Percentiles rank a stretch among this genome's conserved stretches.
Evolutionary conservation across 108 stramenopile species (phyloP).

Genomic region (Epipyxis sp.): DNA sequence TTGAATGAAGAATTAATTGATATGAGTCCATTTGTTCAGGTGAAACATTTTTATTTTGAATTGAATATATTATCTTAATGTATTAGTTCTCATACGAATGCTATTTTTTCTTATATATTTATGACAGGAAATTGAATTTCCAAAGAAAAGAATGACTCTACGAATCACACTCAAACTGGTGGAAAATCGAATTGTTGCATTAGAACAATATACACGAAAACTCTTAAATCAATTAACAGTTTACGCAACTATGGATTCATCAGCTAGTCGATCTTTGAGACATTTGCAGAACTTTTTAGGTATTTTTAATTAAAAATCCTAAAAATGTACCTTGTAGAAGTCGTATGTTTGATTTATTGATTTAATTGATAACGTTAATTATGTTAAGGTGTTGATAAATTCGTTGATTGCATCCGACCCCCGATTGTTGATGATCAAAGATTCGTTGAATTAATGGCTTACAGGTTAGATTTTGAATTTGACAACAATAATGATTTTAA

Average conservation of each 20-base stretch:
- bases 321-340: too few species aligned
- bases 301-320: too few species aligned
- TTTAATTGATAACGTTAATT: slow-evolving; percentile 7
- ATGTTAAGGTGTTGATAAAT: too few species aligned
- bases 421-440: slow-evolving; percentile 30
- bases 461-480: too few species aligned
- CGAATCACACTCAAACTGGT: not conserved
- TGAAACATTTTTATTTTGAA: too few species aligned
- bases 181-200: not conserved
- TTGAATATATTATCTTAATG: too few species aligned
- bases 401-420: slow-evolving; percentile 23
- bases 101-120: too few species aligned
- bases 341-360: too few species aligned
- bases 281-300: not conserved
- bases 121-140: slow-evolving; percentile 25
- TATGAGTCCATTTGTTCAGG: not conserved
- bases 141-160: not conserved
- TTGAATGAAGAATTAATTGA: not conserved
- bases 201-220: not conserved
- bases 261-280: not conserved
- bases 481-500: slow-evolving; percentile 11
- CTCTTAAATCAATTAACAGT: not conserved
- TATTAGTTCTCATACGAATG: too few species aligned
- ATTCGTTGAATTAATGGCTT: slow-evolving; percentile 19
- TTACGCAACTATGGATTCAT: slow-evolving; percentile 1